Percentiles rank a stretch among this genome's conserved stretches.
These are phyloP conservation scores for Agastache rugosa DNA, from an alignment of 257 asterid species.

Conservation along the genomic window DNA sequence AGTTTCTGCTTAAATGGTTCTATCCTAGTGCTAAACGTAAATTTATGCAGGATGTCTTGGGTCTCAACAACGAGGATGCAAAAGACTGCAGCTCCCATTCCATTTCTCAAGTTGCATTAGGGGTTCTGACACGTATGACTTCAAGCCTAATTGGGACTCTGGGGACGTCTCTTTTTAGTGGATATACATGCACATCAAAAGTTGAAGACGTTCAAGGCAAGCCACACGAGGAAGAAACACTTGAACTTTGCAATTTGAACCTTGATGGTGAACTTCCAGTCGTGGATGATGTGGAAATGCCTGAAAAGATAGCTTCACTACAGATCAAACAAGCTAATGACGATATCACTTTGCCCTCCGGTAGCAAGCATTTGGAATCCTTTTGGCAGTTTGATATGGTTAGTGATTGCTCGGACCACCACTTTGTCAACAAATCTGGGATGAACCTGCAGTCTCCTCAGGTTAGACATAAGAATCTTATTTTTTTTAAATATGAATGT, in stretches of 20 bases:
- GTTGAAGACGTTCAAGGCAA: slow-evolving; percentile 33
- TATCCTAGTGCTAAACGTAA: slow-evolving; percentile 22
- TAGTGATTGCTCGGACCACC: slow-evolving; percentile 80
- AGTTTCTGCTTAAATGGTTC: not conserved
- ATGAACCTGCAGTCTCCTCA: slow-evolving; percentile 57
- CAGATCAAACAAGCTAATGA: slow-evolving; percentile 44
- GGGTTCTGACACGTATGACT: slow-evolving; percentile 56
- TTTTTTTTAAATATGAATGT: not conserved
- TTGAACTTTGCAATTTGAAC: slow-evolving; percentile 49
- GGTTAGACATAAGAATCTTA: slow-evolving; percentile 45
- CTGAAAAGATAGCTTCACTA: slow-evolving; percentile 39
- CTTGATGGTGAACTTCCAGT: slow-evolving; percentile 35
- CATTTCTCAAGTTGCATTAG: slow-evolving; percentile 66
- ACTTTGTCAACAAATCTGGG: slow-evolving; percentile 63
- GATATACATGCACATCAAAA: slow-evolving; percentile 51
- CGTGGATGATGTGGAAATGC: slow-evolving; percentile 38
- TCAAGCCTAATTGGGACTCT: slow-evolving; percentile 63
- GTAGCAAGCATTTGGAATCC: slow-evolving; percentile 45
- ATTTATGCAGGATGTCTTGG: slow-evolving; percentile 50
- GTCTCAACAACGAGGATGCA: slow-evolving; percentile 37
- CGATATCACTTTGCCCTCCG: slow-evolving; percentile 40
- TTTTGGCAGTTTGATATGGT: slow-evolving; percentile 85
- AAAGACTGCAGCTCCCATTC: slow-evolving; percentile 51
- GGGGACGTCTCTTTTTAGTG: slow-evolving; percentile 51
- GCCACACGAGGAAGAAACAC: slow-evolving; percentile 47